These are phyloP conservation scores for Whalleya microplaca DNA, from an alignment of 2,329 filamentous ascomycete species.

Conservation along the genomic window DNA sequence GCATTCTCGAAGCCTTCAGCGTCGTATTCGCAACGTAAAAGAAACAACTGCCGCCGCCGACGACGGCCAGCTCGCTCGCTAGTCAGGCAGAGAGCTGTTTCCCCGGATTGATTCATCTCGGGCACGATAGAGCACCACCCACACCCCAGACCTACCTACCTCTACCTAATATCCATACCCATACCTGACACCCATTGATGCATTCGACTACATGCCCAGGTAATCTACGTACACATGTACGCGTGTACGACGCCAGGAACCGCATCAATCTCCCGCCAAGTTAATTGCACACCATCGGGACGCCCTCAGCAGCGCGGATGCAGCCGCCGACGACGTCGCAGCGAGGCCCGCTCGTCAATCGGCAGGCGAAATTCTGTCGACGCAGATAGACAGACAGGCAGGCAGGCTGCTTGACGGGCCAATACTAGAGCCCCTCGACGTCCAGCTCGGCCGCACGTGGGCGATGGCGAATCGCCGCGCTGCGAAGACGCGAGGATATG, in stretches of 20 bases:
- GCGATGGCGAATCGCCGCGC: slow-evolving; percentile 9
- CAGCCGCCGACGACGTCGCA: not conserved
- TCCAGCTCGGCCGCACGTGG: slow-evolving; percentile 23
- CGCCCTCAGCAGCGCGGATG: not conserved
- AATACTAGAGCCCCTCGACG: slow-evolving; percentile 11
- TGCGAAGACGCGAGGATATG: not conserved
- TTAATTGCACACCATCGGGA: not conserved
- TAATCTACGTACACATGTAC: not conserved
- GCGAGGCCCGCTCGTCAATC: slow-evolving; percentile 22
- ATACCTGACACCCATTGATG: too few relatives aligned
- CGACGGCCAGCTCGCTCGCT: too few relatives aligned
- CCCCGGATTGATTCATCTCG: slow-evolving; percentile 16
- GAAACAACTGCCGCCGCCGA: not conserved
- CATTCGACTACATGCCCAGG: slow-evolving; percentile 3
- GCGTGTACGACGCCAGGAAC: not conserved
- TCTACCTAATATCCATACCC: too few relatives aligned
- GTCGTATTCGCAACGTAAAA: not conserved
- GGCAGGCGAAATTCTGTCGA: slow-evolving; percentile 21
- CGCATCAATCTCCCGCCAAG: not conserved
- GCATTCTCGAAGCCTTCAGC: not conserved
- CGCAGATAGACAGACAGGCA: too few relatives aligned
- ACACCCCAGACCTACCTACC: slow-evolving; percentile 14
- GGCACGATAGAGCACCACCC: not conserved
- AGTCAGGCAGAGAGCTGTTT: too few relatives aligned
- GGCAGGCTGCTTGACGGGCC: too few relatives aligned